Evolutionary conservation across 192 early-diverging fungal genomes (phyloP).

Genomic region (Coemansia sp.): DNA sequence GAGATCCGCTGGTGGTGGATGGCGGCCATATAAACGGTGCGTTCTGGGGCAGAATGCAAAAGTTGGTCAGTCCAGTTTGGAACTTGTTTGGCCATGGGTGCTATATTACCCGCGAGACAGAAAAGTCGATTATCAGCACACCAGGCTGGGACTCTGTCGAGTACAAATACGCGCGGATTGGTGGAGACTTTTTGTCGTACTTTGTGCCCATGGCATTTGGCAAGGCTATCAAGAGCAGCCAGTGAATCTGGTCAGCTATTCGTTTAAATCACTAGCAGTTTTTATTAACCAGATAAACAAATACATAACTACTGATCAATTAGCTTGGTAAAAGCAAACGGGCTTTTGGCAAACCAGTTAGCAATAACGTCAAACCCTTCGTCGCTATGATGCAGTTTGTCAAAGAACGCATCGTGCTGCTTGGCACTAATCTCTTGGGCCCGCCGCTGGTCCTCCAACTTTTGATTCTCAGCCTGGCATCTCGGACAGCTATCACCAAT

Average conservation of each 20-base stretch:
- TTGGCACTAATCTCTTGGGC: constrained; percentile 75
- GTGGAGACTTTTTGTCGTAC: constrained; percentile 14
- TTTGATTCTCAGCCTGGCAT: constrained; percentile 81
- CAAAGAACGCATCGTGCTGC: constrained; percentile 78
- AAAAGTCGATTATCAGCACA: constrained; percentile 16
- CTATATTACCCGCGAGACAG: constrained; percentile 21
- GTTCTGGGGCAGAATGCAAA: constrained; percentile 32
- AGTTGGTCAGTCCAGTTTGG: constrained; percentile 26
- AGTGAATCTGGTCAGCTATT: neutral
- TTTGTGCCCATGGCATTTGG: constrained; percentile 40
- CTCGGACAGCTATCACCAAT: constrained; percentile 62
- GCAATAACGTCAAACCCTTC: constrained; percentile 89
- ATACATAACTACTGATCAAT: constrained; percentile 31
- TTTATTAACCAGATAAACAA: neutral
- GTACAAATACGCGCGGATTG: constrained; percentile 26
- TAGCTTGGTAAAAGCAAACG: constrained; percentile 57
- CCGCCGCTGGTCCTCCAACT: constrained; percentile 76
- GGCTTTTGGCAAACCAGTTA: constrained; percentile 88
- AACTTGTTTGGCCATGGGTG: constrained; percentile 26
- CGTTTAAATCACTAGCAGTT: no score
- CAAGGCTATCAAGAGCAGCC: constrained; percentile 25
- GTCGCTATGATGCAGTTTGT: constrained; percentile 70
- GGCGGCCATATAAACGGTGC: constrained; percentile 25
- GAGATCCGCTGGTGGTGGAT: constrained; percentile 24
- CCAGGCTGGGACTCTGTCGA: constrained; percentile 27